Evolutionary conservation across 192 early-diverging fungal species (phyloP), one percentile per base, ranked within the genome.

Genomic region (Rhizophlyctis rosea): DNA sequence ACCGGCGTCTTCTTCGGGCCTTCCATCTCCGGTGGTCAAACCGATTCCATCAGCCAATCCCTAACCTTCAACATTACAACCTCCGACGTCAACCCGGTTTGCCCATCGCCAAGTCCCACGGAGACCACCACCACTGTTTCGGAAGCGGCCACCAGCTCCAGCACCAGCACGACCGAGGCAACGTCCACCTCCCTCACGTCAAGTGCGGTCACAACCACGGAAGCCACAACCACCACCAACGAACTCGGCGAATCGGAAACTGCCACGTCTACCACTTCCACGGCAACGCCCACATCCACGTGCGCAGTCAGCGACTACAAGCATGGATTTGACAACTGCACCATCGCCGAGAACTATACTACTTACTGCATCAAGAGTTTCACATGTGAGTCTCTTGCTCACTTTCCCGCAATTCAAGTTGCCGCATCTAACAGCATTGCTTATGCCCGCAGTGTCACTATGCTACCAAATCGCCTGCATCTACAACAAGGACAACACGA

Each of bases 1-100:
- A 57, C 34, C 47, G 64, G 64, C 7, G 23, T 30, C 47, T 65
- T 65, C 64, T 25, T 58, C 27, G 64, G 64, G 13, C 64, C 64
- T 16, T 30, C 34, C 54, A 58, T 49, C 54, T 27, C 64, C 14
- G 35, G 35, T 4, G 31, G 25, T 24, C 47, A 49, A 28, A 39
- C 16, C 27, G 39, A n/a, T n/a, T n/a, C 58, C 39, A 27, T 65
- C 0, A 58, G 58, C 55, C 28, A 65, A 57, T 54, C 39, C 21
- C 35, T 65, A 16, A 21, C 49, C 7, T 65, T 65, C 55, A 65
- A 65, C 64, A n/a, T 65, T 14, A 65, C 64, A 3, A 58, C 48
- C 4, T 25, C 35, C 39, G 16, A 14, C 49, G 35, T 27, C 16
- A 16, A 23, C 9, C 31, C 39, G 13, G 54, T 57, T 27, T 35